Evolutionary conservation across 2,329 filamentous ascomycete genomes (phyloP), one percentile per base, ranked within the genome.

Genomic region (Amauroascus verrucosus): DNA sequence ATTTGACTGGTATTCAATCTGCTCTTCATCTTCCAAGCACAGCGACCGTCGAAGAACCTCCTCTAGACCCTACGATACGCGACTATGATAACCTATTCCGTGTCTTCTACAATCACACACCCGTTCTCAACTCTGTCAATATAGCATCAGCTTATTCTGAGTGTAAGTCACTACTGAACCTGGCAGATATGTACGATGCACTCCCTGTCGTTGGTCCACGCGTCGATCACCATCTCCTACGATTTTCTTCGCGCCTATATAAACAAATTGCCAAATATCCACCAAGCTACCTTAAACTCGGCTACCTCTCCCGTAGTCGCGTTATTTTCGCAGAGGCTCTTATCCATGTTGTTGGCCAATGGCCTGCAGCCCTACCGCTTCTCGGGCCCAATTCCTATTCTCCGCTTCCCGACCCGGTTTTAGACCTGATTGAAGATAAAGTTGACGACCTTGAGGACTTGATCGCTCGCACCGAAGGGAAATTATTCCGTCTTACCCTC

Each of bases 191-290:
- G 74, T 96, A 96, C 72, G 90, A 95, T 66, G 88, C 90, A 13
- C 78, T 96, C 11, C 77, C 83, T 28, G 88, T 96, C 14, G 88
- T 94, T 7, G 90, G 90, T 0, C 87, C 88, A 1, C 81, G 91
- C 35, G 86, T 96, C 43, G 91, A 96, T 69, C 90, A 97, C 71
- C 91, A 97, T 67, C 77, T 97, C 13, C 75, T 97, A 14, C 88
- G 93, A 61, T 97, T 96, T 67, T 88, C 93, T 63, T 86, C 85
- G 20, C 81, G 88, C 1, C 77, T 97, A 1, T 96, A 90, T 85
- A 95, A 93, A 69, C 91, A 96, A 70, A 94, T 96, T 58, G 89
- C 90, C 50, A 96, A 95, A 70, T 96, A 96, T 65, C 90, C 91
- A 11, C 87, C 93, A 46, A 89, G 84, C 56, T 97, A 96, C 65